A percentile compares a stretch with the other conserved stretches of the same genome.
These are phyloP conservation scores for Phylloporus sp. DNA, from an alignment of 1,284 basidiomycete genomes.

Conservation along the genomic window DNA sequence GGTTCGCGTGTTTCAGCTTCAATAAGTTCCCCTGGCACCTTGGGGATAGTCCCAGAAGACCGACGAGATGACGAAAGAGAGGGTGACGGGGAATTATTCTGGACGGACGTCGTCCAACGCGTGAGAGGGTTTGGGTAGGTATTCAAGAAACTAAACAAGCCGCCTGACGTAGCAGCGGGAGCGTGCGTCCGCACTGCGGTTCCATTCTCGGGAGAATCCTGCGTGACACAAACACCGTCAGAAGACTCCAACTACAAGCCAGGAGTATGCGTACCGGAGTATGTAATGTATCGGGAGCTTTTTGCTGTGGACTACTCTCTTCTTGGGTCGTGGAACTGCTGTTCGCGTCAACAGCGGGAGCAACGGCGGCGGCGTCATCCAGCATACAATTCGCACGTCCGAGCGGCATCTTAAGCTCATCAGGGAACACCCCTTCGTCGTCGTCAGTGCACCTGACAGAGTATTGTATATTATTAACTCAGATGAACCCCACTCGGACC, in stretches of 20 bases:
- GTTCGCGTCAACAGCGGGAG: constrained; percentile 26
- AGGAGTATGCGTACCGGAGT: constrained; percentile 20
- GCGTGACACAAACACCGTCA: not conserved
- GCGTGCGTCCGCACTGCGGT: constrained; percentile 27
- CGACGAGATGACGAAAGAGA: constrained; percentile 32
- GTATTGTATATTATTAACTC: constrained; percentile 29
- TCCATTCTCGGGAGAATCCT: constrained; percentile 31
- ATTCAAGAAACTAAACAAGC: constrained; percentile 49
- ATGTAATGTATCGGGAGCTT: constrained; percentile 24
- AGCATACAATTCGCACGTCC: constrained; percentile 64
- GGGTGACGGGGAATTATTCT: constrained; percentile 17
- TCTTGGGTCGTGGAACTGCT: constrained; percentile 39
- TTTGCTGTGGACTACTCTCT: constrained; percentile 28
- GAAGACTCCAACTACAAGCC: not conserved
- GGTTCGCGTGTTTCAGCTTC: constrained; percentile 18
- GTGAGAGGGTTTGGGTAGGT: constrained; percentile 48
- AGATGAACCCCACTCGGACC: not conserved
- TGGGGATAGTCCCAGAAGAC: constrained; percentile 24
- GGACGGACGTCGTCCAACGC: constrained; percentile 37
- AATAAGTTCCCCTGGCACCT: constrained; percentile 27
- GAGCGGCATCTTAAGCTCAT: constrained; percentile 63
- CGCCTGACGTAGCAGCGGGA: constrained; percentile 25
- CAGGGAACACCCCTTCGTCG: constrained; percentile 57
- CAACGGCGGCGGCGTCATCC: constrained; percentile 39
- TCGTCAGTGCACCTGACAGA: constrained; percentile 28